Base-by-base conservation (phyloP, 768 basidiomycete species). In the Lactifluus subvellereus region DNA sequence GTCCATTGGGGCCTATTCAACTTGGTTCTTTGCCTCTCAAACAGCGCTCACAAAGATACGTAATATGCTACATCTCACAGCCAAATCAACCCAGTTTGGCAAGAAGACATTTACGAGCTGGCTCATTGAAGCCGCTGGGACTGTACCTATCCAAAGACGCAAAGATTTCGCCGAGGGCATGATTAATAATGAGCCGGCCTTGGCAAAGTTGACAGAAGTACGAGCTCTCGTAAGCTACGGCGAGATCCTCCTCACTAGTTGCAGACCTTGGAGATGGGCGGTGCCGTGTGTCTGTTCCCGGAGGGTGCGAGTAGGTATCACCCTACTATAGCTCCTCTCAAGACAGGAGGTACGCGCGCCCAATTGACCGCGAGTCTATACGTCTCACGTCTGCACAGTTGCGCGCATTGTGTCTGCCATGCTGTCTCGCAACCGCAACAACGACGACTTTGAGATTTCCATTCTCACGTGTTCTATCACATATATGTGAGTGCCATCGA, bases 91-190 rank as follows among this genome's bases (percentile, higher is more conserved):
- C 0, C 88, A 89, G 68, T 95, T 95, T 69, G 89, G 91, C 3
- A 85, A 80, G 48, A 82, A 73, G 66, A 94, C 91, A 3, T 91
- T 95, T 72, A 91, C 89, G 8, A 90, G 88, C 65, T 94, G 93
- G 92, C 80, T 95, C 20, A 91, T 95, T 54, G 91, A 94, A 72
- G 85, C 86, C 18, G 88, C 89, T 10, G 94, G 93, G 13, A 93
- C 94, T 1, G 81, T 95, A 2, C 93, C 93, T 1, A 82, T 95
- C 49, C 82, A 86, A 70, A 79, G 93, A 62, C 79, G 83, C 57
- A 91, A 87, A 66, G 93, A 95, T 70, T 82, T 79, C 67, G 65
- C 66, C 0, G 82, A 85, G 52, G 80, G 75, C 3, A 74, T 72
- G 14, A 77, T 76, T 0, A 85, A 94, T 72, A 95, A 95, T 71